A percentile compares a stretch with the other conserved stretches of the same genome.
Conservation (phyloP, 2,329 filamentous ascomycete genomes). For the Diplocarpon mali region DNA sequence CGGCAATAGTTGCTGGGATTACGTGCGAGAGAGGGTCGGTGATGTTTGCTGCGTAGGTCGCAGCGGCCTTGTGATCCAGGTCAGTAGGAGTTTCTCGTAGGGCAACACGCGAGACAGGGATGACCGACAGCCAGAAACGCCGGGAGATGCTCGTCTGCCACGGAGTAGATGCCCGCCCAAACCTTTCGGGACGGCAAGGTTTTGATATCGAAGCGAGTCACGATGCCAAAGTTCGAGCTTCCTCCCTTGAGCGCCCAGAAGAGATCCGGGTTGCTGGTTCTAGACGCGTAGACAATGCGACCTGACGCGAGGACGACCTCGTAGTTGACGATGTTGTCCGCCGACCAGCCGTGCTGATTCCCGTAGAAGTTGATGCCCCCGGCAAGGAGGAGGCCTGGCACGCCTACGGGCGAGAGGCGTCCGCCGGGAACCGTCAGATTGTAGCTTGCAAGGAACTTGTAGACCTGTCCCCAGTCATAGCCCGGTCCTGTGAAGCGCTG, state of each 20-base stretch:
- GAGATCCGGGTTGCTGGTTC: slow-evolving; percentile 30
- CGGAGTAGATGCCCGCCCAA: slow-evolving; percentile 2
- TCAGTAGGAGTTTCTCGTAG: no score
- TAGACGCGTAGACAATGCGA: slow-evolving; percentile 33
- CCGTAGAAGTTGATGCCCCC: slow-evolving; percentile 4
- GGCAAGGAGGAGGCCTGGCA: slow-evolving; percentile 2
- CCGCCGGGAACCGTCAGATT: slow-evolving; percentile 1
- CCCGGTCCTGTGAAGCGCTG: background rate
- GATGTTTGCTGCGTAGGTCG: slow-evolving; percentile 2
- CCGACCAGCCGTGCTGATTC: background rate
- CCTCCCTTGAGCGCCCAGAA: slow-evolving; percentile 32
- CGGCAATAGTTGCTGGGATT: background rate
- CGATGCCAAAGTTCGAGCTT: slow-evolving; percentile 34
- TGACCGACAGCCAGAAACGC: slow-evolving; percentile 1
- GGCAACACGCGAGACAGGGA: no score
- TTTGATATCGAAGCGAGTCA: slow-evolving; percentile 20
- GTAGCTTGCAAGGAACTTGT: background rate
- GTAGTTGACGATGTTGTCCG: slow-evolving; percentile 1
- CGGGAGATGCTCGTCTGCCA: background rate
- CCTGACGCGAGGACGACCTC: slow-evolving; percentile 14
- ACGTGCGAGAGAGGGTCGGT: slow-evolving; percentile 1
- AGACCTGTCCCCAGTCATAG: slow-evolving; percentile 2
- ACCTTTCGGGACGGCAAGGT: slow-evolving; percentile 4
- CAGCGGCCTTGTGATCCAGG: background rate
- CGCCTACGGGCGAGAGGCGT: slow-evolving; percentile 2